These are phyloP conservation scores for Tolypocladium paradoxum DNA, from an alignment of 2,329 filamentous ascomycete species.

Conservation along the genomic window DNA sequence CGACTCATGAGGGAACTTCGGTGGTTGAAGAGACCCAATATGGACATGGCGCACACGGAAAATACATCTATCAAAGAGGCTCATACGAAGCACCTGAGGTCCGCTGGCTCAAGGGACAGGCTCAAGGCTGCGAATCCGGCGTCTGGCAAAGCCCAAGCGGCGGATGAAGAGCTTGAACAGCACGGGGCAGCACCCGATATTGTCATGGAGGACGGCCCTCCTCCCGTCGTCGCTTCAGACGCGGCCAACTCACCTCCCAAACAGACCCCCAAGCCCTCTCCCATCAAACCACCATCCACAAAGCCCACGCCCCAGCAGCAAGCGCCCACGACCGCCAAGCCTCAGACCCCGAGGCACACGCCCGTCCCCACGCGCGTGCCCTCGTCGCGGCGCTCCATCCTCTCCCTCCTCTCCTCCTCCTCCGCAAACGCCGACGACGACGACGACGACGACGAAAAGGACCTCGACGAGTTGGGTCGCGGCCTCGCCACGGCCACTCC, in stretches of 20 bases:
- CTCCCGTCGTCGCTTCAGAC: neutral
- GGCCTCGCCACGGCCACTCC: slow-evolving; percentile 2
- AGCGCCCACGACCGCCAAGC: slow-evolving; percentile 6
- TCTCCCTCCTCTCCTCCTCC: slow-evolving; percentile 34
- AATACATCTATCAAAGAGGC: neutral
- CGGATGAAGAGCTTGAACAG: neutral
- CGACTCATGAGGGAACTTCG: neutral
- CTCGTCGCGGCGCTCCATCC: slow-evolving; percentile 24
- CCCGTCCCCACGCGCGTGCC: slow-evolving; percentile 13
- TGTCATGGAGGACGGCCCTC: neutral
- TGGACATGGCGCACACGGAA: neutral
- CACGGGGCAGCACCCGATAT: neutral
- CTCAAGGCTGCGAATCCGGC: neutral
- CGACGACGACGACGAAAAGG: slow-evolving; percentile 15
- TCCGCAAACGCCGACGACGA: no score
- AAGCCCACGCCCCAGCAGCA: neutral
- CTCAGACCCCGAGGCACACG: slow-evolving; percentile 15
- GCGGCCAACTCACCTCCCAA: neutral
- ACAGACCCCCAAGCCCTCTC: slow-evolving; percentile 6
- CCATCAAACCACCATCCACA: slow-evolving; percentile 4
- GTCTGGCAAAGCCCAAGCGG: neutral
- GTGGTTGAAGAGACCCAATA: neutral
- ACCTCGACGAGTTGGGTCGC: slow-evolving; percentile 18
- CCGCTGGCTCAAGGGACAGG: neutral
- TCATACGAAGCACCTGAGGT: neutral